Evolutionary conservation across 495 filamentous ascomycete genomes (phyloP).

Genomic region (Trichoderma asperelloides): DNA sequence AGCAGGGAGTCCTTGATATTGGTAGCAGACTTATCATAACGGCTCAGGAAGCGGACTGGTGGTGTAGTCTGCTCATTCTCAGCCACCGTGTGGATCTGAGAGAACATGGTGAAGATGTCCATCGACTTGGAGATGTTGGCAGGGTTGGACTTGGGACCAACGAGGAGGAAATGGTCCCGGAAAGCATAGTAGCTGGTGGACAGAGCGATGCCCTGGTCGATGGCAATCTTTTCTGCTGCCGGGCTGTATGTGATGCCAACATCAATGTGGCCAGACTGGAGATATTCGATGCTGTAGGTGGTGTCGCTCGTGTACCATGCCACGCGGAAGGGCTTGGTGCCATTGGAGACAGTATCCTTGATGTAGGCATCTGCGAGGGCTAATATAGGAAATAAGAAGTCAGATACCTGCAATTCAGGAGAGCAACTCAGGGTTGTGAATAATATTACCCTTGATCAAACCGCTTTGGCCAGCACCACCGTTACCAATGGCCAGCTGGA

Average conservation of each 20-base stretch:
- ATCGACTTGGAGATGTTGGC: constrained; percentile 15
- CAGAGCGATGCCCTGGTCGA: constrained; percentile 23
- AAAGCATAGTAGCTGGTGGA: constrained; percentile 25
- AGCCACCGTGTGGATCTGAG: constrained; percentile 22
- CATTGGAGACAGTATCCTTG: constrained; percentile 20
- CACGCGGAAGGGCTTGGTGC: constrained; percentile 24
- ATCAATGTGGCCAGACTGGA: constrained; percentile 25
- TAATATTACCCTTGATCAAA: constrained; percentile 21
- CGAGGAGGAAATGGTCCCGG: constrained; percentile 33
- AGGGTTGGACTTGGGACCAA: constrained; percentile 26
- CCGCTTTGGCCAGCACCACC: constrained; percentile 34
- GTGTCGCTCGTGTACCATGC: constrained; percentile 36
- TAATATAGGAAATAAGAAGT: constrained; percentile 7
- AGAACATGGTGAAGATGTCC: constrained; percentile 24
- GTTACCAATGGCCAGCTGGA: constrained; percentile 25
- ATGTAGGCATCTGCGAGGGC: constrained; percentile 33
- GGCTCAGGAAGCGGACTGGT: constrained; percentile 28
- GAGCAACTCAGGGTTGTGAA: no score
- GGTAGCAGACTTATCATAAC: constrained; percentile 37
- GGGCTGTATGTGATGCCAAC: constrained; percentile 35
- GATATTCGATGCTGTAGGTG: constrained; percentile 31
- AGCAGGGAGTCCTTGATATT: constrained; percentile 40
- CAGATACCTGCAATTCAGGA: background rate
- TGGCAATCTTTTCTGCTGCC: constrained; percentile 31
- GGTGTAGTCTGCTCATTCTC: constrained; percentile 16